Evolutionary conservation across 768 basidiomycete genomes (phyloP), one percentile per base, ranked within the genome.

Genomic region (Mycena maculata): DNA sequence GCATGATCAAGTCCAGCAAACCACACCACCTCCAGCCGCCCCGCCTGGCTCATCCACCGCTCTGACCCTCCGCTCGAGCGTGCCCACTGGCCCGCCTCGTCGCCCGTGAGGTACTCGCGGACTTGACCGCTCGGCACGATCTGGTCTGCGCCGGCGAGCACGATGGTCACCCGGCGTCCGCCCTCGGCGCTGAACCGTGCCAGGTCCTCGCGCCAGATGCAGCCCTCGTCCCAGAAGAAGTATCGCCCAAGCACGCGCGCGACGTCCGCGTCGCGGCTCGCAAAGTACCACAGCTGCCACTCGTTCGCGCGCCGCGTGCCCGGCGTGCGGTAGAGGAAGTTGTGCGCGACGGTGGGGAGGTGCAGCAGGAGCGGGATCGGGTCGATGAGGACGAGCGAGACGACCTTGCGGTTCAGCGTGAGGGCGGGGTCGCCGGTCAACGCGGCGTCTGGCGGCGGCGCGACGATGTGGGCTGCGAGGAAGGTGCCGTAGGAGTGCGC

Each of bases 201-300:
- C 2, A 92, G 67, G 59, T 91, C 90, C 58, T 87, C 88, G 68
- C 79, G 83, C 84, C 88, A 91, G 28, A 90, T 67, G 16, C 87
- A 79, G 38, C 85, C 87, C 73, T 91, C 87, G 31, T 81, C 73
- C 90, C 90, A 91, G 71, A 90, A 91, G 72, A 92, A 90, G 58
- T 87, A 82, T 2, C 90, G 80, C 16, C 82, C 79, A 18, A 92
- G 81, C 42, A 87, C 83, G 3, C 87, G 82, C 53, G 89, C 84
- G 49, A 90, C 82, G 70, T 91, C 90, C 12, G 88, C 78, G 68
- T 92, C 90, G 13, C 86, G 84, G 60, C 85, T 86, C 23, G 89
- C 83, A 69, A 91, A 90, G 71, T 88, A 92, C 87, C 88, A 90
- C 55, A 91, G 69, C 76, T 88, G 81, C 88, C 88, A 90, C 69